phyloP scores from a whole-genome alignment of 441 rosid species.

The Geranium incanum region DNA sequence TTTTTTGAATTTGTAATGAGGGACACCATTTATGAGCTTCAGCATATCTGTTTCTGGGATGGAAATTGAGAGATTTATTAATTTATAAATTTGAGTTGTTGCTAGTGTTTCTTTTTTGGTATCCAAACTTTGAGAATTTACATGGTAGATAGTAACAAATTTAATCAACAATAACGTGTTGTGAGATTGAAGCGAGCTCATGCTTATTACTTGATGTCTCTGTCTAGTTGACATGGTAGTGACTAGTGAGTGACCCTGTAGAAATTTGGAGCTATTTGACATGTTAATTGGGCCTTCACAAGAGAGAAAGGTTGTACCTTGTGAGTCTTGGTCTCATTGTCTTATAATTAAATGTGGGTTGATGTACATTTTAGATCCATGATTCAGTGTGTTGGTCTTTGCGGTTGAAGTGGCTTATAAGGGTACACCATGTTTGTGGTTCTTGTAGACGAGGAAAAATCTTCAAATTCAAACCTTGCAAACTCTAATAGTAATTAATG shows the following conservation, averaged over 20 bases:
- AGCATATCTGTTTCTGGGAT: background rate
- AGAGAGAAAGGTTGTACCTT: background rate
- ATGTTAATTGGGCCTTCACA: background rate
- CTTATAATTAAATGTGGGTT: too few relatives aligned
- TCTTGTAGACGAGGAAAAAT: too few relatives aligned
- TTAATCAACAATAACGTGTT: too few relatives aligned
- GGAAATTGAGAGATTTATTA: background rate
- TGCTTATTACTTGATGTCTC: too few relatives aligned
- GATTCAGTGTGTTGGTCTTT: too few relatives aligned
- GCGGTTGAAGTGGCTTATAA: too few relatives aligned
- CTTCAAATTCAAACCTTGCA: background rate
- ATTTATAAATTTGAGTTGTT: background rate
- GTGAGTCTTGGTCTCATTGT: too few relatives aligned
- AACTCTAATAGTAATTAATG: background rate
- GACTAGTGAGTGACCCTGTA: background rate
- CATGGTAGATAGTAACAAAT: too few relatives aligned
- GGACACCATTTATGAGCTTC: background rate
- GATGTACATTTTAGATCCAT: too few relatives aligned
- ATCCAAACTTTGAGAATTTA: background rate
- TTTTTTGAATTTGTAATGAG: background rate
- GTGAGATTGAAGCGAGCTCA: too few relatives aligned
- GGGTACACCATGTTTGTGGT: too few relatives aligned
- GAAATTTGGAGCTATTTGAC: background rate
- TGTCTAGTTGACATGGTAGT: too few relatives aligned
- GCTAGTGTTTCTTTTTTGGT: background rate